Conservation (phyloP, 129 eudicot genomes). For the Solidago caesia region DNA sequence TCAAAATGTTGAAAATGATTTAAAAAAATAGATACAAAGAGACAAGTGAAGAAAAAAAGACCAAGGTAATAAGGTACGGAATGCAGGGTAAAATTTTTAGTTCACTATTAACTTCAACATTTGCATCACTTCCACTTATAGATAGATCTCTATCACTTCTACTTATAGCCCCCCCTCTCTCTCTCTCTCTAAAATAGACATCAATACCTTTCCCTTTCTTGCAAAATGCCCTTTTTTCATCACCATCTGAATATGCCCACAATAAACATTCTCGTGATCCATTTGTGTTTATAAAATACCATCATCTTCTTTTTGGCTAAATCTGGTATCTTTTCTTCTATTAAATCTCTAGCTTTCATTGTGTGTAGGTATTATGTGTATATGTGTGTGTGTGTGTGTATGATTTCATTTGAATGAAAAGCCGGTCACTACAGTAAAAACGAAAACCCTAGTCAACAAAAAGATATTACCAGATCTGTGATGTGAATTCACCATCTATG, state of each 20-base stretch:
- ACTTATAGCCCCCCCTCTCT: slow-evolving; percentile 19
- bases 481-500: slow-evolving; percentile 31
- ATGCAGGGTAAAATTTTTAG: slow-evolving; percentile 27
- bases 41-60: background rate
- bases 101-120: slow-evolving; percentile 26
- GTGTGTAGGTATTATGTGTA: background rate
- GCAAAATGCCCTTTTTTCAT: slow-evolving; percentile 33
- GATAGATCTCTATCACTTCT: slow-evolving; percentile 36
- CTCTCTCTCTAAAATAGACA: slow-evolving; percentile 13
- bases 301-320: slow-evolving; percentile 14
- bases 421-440: no score
- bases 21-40: background rate
- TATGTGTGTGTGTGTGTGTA: background rate
- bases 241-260: slow-evolving; percentile 5
- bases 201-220: slow-evolving; percentile 43
- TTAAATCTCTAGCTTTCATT: background rate
- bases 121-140: slow-evolving; percentile 33
- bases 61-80: slow-evolving; percentile 20
- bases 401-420: no score
- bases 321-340: background rate
- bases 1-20: background rate
- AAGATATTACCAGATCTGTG: slow-evolving; percentile 28
- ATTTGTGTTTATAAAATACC: background rate
- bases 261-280: slow-evolving; percentile 17
- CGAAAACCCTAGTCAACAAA: background rate